phyloP scores from a whole-genome alignment of 371 early-diverging fungal genomes.

The Mucor indicus region DNA sequence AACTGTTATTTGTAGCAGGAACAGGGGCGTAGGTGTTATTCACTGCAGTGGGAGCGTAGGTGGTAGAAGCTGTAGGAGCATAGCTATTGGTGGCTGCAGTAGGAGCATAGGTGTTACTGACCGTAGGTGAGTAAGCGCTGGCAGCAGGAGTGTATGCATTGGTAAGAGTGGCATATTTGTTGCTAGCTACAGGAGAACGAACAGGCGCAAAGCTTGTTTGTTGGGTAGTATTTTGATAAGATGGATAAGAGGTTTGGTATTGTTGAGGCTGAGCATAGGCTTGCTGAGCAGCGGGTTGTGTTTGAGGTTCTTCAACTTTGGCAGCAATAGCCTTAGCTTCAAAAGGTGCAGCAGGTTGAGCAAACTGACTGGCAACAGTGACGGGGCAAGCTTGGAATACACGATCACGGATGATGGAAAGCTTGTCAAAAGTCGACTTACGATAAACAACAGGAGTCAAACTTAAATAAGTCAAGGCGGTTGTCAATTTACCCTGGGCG shows the following conservation, averaged over 20 bases:
- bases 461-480: constrained; percentile 75
- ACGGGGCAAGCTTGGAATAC: constrained; percentile 62
- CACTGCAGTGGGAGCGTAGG: too few relatives aligned
- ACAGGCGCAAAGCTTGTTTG: constrained; percentile 7
- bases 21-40: too few relatives aligned
- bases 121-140: constrained; percentile 1
- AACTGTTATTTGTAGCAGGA: constrained; percentile 7
- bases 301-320: constrained; percentile 6
- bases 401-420: constrained; percentile 75
- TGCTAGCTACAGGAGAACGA: constrained; percentile 5
- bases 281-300: constrained; percentile 6
- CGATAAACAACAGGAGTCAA: constrained; percentile 68
- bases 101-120: neutral
- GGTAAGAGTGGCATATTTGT: constrained; percentile 12
- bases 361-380: constrained; percentile 35
- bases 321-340: constrained; percentile 47
- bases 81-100: constrained; percentile 1
- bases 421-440: constrained; percentile 39
- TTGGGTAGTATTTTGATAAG: neutral
- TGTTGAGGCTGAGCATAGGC: constrained; percentile 6
- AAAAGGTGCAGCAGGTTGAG: constrained; percentile 67
- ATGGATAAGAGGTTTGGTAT: constrained; percentile 4
- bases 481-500: constrained; percentile 70
- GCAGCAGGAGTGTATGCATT: constrained; percentile 23
- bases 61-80: neutral